Base-by-base conservation (phyloP, 106 monocot species). In the Dendrobium catenatum region DNA sequence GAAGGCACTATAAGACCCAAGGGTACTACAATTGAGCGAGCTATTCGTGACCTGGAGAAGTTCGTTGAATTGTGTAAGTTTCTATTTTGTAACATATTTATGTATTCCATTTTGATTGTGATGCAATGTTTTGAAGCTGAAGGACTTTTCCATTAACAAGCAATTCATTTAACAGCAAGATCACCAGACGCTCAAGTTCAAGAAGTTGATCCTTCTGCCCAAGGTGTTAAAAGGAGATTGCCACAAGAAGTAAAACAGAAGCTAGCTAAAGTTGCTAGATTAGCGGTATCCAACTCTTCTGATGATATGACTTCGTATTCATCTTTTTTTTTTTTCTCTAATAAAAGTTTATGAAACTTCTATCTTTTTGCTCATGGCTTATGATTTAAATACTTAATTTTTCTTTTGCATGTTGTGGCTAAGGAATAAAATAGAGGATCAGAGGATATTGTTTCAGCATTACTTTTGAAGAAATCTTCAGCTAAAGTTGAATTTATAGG, bases 261-360 rank as follows among this genome's bases (percentile, higher is more conserved):
- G 85, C 92, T 98, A 77, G 97, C 97, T 75, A 98, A 94, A 93
- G 97, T 98, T 87, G 97, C 97, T 82, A 91, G 97, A 85, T 73
- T 98, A 81, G 90, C 97, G 85, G 97, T 98, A 97, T 43, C 80
- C 59, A 61, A 61, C 59, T 61, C 22, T 61, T 61, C n/a, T 61
- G 59, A n/a, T 61, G 6, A 61, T 61, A 61, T 61, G 59, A 20
- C n/a, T 19, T n/a, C n/a, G 20, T 61, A 33, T 89, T 27, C 80
- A 31, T 31, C 31, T 73, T 44, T 22, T 44, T 73, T 33, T 33
- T 37, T 80, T 26, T 31, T 72, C 20, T 19, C 73, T 18, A 42
- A 70, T 33, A 70, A 31, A 31, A 70, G 5, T 24, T 64, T 6
- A 11, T 2, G 31, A 70, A 70, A 70, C 11, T 70, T 67, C 55